Base-by-base conservation (phyloP, 73 alveolate species). In the Symbiodinium pilosum region DNA sequence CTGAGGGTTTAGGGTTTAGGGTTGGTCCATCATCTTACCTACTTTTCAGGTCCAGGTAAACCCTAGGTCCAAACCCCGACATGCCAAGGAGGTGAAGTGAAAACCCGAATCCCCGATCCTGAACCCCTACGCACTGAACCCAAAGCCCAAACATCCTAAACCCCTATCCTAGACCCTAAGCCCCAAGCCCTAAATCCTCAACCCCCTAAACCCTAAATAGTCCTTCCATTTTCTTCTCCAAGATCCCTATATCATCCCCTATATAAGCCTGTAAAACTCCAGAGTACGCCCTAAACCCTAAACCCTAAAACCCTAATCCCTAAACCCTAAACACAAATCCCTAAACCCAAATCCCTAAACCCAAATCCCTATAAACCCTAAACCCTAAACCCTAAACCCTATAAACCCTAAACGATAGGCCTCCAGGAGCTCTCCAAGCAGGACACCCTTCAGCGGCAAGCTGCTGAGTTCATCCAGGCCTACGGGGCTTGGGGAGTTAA, bases 401-500 rank as follows among this genome's bases (percentile, higher is more conserved):
- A 0, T 7, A 32, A 75, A 34, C 43, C 86, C 42, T n/a, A 6
- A 28, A 34, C 44, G 7, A 47, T 26, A 38, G 86, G 86, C 51
- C 42, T 36, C 36, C 21, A 75, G 44, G 86, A 32, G 51, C 42
- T 75, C 34, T 32, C 86, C n/a, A 32, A 36, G 51, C 86, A 69
- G 26, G 97, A 91, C 51, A 43, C 89, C 21, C 68, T 91, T 41
- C 97, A 91, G 77, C 77, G 43, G 38, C 54, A 51, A 28, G 97
- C 97, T 0, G 97, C 97, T 36, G 81, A 42, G 89, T 84, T 91
- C 75, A 91, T 91, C 28, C 97, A 91, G 77, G 28, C 52, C 75
- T 51, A 41, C 18, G 4, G 0, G 30, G 71, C n/a, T 54, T 54
- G 1, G 0, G 34, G 71, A n/a, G 73, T 54, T 0, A 24, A 30